Base-by-base conservation (phyloP, 2,329 filamentous ascomycete genomes). In the Penicillium sp. region DNA sequence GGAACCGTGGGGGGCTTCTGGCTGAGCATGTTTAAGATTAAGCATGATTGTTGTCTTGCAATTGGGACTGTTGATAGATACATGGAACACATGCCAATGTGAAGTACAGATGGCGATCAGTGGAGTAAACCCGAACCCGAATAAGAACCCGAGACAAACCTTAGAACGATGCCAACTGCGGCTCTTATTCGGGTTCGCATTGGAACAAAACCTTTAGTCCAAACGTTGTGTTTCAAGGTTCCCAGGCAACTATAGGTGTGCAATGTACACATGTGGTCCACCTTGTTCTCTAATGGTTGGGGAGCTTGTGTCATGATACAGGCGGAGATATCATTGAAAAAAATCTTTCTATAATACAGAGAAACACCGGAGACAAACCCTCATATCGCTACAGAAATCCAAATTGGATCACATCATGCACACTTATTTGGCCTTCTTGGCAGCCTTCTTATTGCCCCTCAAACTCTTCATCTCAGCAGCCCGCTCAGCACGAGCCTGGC, bases 401-500 rank as follows among this genome's bases (percentile, higher is more conserved):
- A 62, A 59, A 52, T 21, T 55, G 64, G 51, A 58, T 63, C 52
- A 63, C 56, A 63, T 65, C 55, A 64, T 63, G 55, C 61, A 64
- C 48, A 62, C 65, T 63, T 65, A 69, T 63, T 74, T 73, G 59
- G 52, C 65, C 68, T 76, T 76, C 68, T 73, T 75, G 47, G 65
- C 59, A 26, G 65, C 58, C 73, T 76, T 75, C 68, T 75, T 77
- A 65, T 78, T 80, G 65, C 76, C 76, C 57, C 78, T 79, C 74
- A 84, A 68, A 58, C 80, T 79, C 73, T 79, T 83, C 76, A 81
- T 81, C 74, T 84, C 82, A 46, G 77, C 78, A 69, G 75, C 79
- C 62, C 73, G 76, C 66, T 79, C 76, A 63, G 78, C 79, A 69
- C 81, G 79, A 61, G 78, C 78, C 55, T 73, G 73, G 54, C 79